Percentiles rank a stretch among this genome's conserved stretches.
Conservation (phyloP, 2,329 filamentous ascomycete genomes). For the Cladophialophora carrionii region DNA sequence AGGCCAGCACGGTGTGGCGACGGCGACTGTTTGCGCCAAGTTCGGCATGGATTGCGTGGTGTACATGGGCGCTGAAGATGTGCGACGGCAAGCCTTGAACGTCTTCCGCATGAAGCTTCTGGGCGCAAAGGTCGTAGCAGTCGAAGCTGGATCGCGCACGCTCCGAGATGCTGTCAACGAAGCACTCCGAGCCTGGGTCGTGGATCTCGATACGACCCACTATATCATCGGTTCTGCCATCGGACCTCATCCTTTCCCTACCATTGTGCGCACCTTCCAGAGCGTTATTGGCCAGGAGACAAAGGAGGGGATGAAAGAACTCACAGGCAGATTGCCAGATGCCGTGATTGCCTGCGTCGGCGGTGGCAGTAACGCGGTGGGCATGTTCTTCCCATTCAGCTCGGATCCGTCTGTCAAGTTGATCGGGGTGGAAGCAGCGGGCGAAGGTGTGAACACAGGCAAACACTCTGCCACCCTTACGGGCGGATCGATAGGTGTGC, state of each 20-base stretch:
- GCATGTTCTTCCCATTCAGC: constrained; percentile 98
- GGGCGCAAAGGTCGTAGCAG: constrained; percentile 87
- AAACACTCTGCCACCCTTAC: constrained; percentile 87
- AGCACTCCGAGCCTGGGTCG: constrained; percentile 90
- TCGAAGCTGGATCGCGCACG: constrained; percentile 84
- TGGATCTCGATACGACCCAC: constrained; percentile 88
- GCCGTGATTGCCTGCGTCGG: constrained; percentile 96
- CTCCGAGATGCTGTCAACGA: constrained; percentile 92
- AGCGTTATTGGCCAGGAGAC: constrained; percentile 95
- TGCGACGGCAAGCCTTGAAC: constrained; percentile 92
- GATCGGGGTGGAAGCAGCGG: constrained; percentile 91
- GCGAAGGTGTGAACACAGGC: constrained; percentile 83
- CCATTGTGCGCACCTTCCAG: constrained; percentile 96
- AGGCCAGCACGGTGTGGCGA: constrained; percentile 96
- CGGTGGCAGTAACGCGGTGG: constrained; percentile 89
- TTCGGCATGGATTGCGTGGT: constrained; percentile 98
- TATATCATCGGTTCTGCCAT: constrained; percentile 99
- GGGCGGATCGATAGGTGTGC: constrained; percentile 84
- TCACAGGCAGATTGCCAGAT: constrained; percentile 86
- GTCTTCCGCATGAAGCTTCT: constrained; percentile 98
- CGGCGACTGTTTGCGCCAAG: constrained; percentile 95
- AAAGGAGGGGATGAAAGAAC: constrained; percentile 83
- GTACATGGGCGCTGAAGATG: constrained; percentile 98
- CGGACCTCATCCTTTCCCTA: constrained; percentile 95
- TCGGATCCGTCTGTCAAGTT: constrained; percentile 83